These are phyloP conservation scores for Taiozyma sp. DNA, from an alignment of 1,139 yeast genomes.

Conservation along the genomic window DNA sequence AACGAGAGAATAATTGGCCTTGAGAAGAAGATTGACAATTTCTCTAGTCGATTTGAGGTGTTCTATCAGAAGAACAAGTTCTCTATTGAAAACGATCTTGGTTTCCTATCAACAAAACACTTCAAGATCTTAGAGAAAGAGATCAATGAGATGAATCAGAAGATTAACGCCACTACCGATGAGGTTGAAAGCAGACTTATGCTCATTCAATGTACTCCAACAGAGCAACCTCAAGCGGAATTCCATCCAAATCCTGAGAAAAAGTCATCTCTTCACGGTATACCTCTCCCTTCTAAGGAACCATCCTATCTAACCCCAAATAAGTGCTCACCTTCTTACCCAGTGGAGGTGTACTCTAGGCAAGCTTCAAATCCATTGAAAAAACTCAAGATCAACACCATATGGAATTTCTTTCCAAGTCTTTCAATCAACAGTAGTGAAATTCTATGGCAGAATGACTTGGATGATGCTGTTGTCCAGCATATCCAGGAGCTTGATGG, in stretches of 20 bases:
- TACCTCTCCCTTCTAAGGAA: conserved; percentile 7
- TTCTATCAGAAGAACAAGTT: conserved; percentile 12
- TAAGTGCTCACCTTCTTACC: neutral
- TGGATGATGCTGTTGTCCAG: conserved; percentile 6
- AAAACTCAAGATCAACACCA: neutral
- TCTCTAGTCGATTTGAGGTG: conserved; percentile 6
- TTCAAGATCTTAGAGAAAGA: conserved; percentile 18
- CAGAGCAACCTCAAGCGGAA: neutral
- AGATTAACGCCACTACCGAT: conserved; percentile 2
- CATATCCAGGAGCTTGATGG: conserved; percentile 8
- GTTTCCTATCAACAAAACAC: conserved; percentile 12
- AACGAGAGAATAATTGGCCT: neutral
- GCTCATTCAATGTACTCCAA: neutral
- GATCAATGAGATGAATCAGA: conserved; percentile 10
- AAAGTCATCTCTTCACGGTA: conserved; percentile 15
- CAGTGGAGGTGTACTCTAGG: conserved; percentile 4
- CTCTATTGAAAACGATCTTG: conserved; percentile 7
- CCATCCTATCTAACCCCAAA: conserved; percentile 7
- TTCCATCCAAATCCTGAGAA: neutral
- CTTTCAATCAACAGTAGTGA: too few relatives aligned
- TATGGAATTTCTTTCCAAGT: neutral
- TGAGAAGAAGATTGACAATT: conserved; percentile 2
- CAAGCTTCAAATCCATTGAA: neutral
- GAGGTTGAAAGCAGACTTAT: conserved; percentile 7
- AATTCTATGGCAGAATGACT: neutral